A percentile compares a stretch with the other conserved stretches of the same genome.
Conservation (phyloP, 2,329 filamentous ascomycete species). For the Hymenoscyphus fraxineus region DNA sequence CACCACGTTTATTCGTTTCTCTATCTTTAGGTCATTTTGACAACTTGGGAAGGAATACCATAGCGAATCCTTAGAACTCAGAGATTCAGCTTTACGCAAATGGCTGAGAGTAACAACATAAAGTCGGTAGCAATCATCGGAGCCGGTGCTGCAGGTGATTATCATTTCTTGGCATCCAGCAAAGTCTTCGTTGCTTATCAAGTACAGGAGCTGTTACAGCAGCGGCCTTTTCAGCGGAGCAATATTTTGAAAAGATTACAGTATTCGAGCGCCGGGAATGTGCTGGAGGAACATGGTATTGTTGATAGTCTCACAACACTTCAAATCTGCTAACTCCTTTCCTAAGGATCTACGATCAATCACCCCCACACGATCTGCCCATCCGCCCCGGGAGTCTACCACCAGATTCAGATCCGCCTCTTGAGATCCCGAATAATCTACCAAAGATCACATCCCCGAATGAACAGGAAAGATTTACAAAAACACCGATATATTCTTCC, state of each 20-base stretch:
- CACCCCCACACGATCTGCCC: conserved; percentile 20
- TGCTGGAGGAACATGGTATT: conserved; percentile 55
- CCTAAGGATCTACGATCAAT: conserved; percentile 49
- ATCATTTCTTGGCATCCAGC: conserved; percentile 14
- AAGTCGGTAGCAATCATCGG: conserved; percentile 43
- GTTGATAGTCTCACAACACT: not conserved
- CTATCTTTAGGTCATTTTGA: not conserved
- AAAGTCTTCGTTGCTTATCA: not conserved
- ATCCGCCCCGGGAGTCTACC: conserved; percentile 44
- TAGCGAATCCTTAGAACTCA: too few relatives aligned
- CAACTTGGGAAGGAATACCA: not conserved
- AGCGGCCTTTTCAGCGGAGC: conserved; percentile 50
- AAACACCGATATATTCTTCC: conserved; percentile 49
- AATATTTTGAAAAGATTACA: conserved; percentile 52
- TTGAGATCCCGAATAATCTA: conserved; percentile 43
- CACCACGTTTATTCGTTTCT: not conserved
- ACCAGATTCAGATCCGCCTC: conserved; percentile 43
- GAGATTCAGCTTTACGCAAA: not conserved
- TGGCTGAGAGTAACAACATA: conserved; percentile 27
- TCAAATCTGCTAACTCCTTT: conserved; percentile 41
- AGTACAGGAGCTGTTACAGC: conserved; percentile 44
- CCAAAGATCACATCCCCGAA: conserved; percentile 41
- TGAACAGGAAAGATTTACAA: conserved; percentile 42
- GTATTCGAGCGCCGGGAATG: conserved; percentile 58
- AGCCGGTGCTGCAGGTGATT: conserved; percentile 41